Base-by-base conservation (phyloP, 441 rosid species). In the Arabidopsis hybrid region DNA sequence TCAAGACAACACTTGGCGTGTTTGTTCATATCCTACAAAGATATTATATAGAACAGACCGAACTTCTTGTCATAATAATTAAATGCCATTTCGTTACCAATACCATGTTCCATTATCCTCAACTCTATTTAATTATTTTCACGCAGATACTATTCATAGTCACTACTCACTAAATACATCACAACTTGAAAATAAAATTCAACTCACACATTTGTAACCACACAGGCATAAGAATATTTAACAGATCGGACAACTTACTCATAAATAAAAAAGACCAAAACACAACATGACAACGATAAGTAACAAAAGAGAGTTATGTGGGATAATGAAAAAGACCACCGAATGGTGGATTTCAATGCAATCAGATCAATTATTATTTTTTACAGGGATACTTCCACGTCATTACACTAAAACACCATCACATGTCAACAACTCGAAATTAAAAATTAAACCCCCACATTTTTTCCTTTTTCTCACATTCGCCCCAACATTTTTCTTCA, bases 1-100 rank as follows among this genome's bases (percentile, higher is more conserved):
- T 34, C 35, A 17, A 49, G 51, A 67, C 1, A 53, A 67, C 53
- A 42, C 38, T 31, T 55, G 72, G 42, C 53, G 6, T 67, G 12
- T 7, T 18, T 64, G 17, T 34, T 11, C 4, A 16, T 34, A 64
- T 47, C 7, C 2, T 13, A 7, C 12, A 35, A 34, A 10, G 6
- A 58, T 58, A 36, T 36, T 36, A 36, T 1, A 18, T 18, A 18
- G 21, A 18, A 18, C 1, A 18, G 21, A 18, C 21, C 21, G 0
- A 18, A 18, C 21, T 18, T 18, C 21, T 18, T 18, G 13, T 51
- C 5, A 51, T 21, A 21, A 21, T 21, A 21, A 21, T 21, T 21
- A 21, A 21, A 21, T 21, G 26, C 26, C 26, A 21, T 21, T 21
- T 21, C 26, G 26, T 21, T n/a, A n/a, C n/a, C n/a, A n/a, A n/a